A percentile compares a stretch with the other conserved stretches of the same genome.
These are phyloP conservation scores for Trifolium dubium DNA, from an alignment of 306 rosid species.

Conservation along the genomic window DNA sequence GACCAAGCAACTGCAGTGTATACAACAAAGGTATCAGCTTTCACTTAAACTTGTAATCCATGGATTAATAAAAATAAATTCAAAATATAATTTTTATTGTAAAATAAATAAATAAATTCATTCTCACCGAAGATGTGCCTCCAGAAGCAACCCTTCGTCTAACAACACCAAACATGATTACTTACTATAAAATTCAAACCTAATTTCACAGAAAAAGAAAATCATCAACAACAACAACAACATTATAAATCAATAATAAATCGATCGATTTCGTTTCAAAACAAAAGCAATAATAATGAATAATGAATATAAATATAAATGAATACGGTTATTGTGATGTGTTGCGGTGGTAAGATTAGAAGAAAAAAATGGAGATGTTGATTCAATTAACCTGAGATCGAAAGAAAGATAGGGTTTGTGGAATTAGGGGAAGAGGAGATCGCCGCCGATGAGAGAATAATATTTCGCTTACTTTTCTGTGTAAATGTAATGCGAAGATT, in stretches of 20 bases:
- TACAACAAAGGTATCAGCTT: not conserved
- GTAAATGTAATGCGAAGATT: not conserved
- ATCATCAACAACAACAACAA: constrained; percentile 30
- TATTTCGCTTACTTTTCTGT: not conserved
- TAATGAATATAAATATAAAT: too few relatives aligned
- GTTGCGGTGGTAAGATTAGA: not conserved
- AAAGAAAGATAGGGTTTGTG: not conserved
- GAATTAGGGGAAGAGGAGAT: constrained; percentile 9
- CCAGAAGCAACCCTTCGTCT: constrained; percentile 79
- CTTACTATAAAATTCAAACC: constrained; percentile 34
- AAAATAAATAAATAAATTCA: not conserved
- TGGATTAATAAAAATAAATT: constrained; percentile 14
- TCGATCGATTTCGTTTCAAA: not conserved
- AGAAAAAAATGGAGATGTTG: not conserved
- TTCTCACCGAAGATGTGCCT: constrained; percentile 59
- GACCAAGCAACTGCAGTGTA: constrained; percentile 45
- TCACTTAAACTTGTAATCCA: constrained; percentile 12
- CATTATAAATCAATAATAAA: not conserved
- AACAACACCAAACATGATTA: constrained; percentile 61
- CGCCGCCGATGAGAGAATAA: constrained; percentile 20
- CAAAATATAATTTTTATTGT: not conserved
- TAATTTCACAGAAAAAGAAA: constrained; percentile 27
- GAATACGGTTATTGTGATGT: too few relatives aligned
- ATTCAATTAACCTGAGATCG: not conserved
- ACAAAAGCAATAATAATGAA: not conserved